These are phyloP conservation scores for Ceratocystis colombiana DNA, from an alignment of 2,329 filamentous ascomycete genomes.

Conservation along the genomic window DNA sequence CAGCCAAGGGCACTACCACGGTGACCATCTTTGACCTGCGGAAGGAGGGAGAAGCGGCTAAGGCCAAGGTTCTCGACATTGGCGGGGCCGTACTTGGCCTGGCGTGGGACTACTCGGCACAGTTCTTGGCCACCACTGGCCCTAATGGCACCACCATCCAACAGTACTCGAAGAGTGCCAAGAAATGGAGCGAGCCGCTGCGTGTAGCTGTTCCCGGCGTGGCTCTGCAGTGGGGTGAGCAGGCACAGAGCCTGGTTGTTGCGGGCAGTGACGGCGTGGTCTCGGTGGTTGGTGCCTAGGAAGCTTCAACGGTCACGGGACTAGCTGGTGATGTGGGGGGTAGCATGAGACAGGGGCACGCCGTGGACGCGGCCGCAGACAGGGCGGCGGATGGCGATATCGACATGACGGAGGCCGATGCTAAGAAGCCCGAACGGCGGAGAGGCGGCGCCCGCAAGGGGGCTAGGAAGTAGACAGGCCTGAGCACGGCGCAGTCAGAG, in stretches of 20 bases:
- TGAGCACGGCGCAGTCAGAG: not conserved
- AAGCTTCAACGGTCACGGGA: not conserved
- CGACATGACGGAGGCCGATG: not conserved
- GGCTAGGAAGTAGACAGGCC: not conserved
- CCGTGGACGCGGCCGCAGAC: not conserved
- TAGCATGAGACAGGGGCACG: not conserved
- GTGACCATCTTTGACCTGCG: slow-evolving; percentile 87
- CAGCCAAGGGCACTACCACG: slow-evolving; percentile 62
- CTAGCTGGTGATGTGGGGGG: not conserved
- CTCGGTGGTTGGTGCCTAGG: slow-evolving; percentile 50
- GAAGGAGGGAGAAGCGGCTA: slow-evolving; percentile 73
- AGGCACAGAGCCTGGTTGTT: slow-evolving; percentile 63
- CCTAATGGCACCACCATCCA: slow-evolving; percentile 74
- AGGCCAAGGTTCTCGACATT: slow-evolving; percentile 75
- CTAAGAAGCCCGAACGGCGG: not conserved
- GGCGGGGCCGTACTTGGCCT: slow-evolving; percentile 68
- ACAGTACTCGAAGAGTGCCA: slow-evolving; percentile 77
- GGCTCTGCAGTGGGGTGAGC: slow-evolving; percentile 65
- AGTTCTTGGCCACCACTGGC: slow-evolving; percentile 78
- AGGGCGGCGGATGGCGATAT: not conserved
- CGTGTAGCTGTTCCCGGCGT: slow-evolving; percentile 63
- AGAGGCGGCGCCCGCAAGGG: not conserved
- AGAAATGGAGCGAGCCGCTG: slow-evolving; percentile 81
- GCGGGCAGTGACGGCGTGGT: slow-evolving; percentile 67
- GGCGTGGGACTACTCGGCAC: slow-evolving; percentile 88